phyloP scores from a whole-genome alignment of 2,329 filamentous ascomycete species.

The Colletotrichum theobromicola region DNA sequence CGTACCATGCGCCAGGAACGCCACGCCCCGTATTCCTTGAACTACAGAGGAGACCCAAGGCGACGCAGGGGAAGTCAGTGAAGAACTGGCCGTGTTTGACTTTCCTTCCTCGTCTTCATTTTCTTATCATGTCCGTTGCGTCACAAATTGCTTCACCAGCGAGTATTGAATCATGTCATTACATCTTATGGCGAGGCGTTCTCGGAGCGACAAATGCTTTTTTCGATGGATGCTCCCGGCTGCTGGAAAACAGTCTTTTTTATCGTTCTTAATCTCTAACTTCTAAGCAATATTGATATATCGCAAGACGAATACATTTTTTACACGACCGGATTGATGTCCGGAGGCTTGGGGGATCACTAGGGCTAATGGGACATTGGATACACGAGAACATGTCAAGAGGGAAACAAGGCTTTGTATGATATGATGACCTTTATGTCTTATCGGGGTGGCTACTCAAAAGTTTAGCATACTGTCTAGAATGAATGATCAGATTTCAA shows the following conservation, averaged over 20 bases:
- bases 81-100: background rate
- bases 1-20: slow-evolving; percentile 13
- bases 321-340: background rate
- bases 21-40: slow-evolving; percentile 9
- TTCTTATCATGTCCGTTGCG: background rate
- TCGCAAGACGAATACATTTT: background rate
- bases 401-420: background rate
- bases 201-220: background rate
- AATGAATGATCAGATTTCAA: background rate
- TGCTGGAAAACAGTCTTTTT: slow-evolving; percentile 3
- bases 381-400: background rate
- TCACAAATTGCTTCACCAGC: background rate
- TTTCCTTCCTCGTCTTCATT: background rate
- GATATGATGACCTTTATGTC: background rate
- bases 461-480: background rate
- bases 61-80: slow-evolving; percentile 15
- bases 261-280: slow-evolving; percentile 2
- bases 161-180: background rate
- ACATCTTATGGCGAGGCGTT: slow-evolving; percentile 15
- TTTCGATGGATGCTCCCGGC: background rate
- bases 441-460: background rate
- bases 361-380: background rate
- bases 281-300: background rate
- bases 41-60: slow-evolving; percentile 10
- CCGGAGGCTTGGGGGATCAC: background rate